These are phyloP conservation scores for Porphyrellus cyaneotinctus DNA, from an alignment of 768 basidiomycete genomes.

Conservation along the genomic window DNA sequence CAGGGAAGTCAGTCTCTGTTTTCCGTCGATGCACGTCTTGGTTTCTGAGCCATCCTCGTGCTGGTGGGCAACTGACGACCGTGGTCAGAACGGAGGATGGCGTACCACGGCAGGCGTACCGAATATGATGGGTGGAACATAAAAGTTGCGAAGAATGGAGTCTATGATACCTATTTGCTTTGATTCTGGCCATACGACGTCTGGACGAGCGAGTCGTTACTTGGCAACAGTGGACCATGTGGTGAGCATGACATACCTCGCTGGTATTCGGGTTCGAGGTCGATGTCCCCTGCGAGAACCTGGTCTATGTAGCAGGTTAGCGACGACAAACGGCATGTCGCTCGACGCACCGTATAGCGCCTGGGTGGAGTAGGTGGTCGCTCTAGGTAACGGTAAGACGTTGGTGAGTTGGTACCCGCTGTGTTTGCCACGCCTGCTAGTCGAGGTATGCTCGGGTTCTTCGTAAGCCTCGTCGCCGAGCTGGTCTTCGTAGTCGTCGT, in stretches of 20 bases:
- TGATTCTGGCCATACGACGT: constrained; percentile 73
- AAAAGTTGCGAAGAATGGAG: constrained; percentile 74
- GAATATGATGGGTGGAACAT: constrained; percentile 78
- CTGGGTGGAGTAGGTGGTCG: constrained; percentile 62
- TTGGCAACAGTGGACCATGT: not conserved
- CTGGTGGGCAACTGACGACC: constrained; percentile 42
- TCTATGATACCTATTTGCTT: constrained; percentile 78
- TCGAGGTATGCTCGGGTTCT: constrained; percentile 3
- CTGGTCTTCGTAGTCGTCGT: constrained; percentile 20
- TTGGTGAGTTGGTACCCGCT: constrained; percentile 34
- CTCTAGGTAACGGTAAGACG: constrained; percentile 51
- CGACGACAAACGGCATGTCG: not conserved
- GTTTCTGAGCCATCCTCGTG: constrained; percentile 61
- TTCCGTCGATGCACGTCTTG: constrained; percentile 74
- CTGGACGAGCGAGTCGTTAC: constrained; percentile 29
- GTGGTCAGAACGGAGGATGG: not conserved
- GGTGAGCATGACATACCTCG: constrained; percentile 45
- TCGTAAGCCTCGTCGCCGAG: constrained; percentile 18
- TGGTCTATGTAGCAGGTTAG: constrained; percentile 45
- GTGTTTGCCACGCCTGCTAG: constrained; percentile 1
- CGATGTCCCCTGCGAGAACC: constrained; percentile 57
- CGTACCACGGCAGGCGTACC: constrained; percentile 32
- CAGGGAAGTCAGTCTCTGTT: constrained; percentile 76
- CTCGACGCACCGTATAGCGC: constrained; percentile 47
- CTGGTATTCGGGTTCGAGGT: constrained; percentile 76